These are phyloP conservation scores for Trichoderma citrinoviride DNA, from an alignment of 2,329 filamentous ascomycete genomes.

Conservation along the genomic window DNA sequence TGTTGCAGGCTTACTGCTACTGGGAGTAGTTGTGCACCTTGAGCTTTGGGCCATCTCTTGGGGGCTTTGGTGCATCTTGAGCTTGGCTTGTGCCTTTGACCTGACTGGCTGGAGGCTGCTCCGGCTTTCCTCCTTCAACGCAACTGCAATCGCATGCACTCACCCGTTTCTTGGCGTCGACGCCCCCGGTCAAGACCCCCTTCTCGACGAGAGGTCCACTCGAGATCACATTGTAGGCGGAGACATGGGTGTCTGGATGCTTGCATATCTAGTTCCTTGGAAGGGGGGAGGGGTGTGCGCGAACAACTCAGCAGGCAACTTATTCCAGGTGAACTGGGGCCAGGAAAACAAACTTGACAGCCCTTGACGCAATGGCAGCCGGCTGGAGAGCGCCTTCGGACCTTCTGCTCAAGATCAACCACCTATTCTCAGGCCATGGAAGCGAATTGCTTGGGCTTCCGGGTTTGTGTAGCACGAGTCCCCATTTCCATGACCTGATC, in stretches of 20 bases:
- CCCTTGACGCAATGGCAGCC: slow-evolving; percentile 6
- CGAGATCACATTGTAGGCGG: slow-evolving; percentile 47
- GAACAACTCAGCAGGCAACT: not conserved
- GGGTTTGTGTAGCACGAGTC: slow-evolving; percentile 15
- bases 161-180: slow-evolving; percentile 30
- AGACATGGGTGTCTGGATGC: slow-evolving; percentile 46
- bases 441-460: slow-evolving; percentile 7
- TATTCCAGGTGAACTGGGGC: not conserved
- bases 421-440: slow-evolving; percentile 7
- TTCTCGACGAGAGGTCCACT: slow-evolving; percentile 43
- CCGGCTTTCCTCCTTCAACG: slow-evolving; percentile 11
- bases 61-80: not conserved
- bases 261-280: slow-evolving; percentile 45
- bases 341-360: slow-evolving; percentile 9
- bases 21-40: not conserved
- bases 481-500: slow-evolving; percentile 18
- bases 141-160: slow-evolving; percentile 29
- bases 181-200: slow-evolving; percentile 30
- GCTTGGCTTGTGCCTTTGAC: not conserved
- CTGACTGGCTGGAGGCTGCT: not conserved
- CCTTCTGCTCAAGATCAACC: not conserved
- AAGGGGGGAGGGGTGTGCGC: slow-evolving; percentile 20
- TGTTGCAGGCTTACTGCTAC: not conserved
- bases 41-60: not conserved
- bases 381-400: not conserved